These are phyloP conservation scores for Hymenoscyphus fructigenus DNA, from an alignment of 2,329 filamentous ascomycete species.

Conservation along the genomic window DNA sequence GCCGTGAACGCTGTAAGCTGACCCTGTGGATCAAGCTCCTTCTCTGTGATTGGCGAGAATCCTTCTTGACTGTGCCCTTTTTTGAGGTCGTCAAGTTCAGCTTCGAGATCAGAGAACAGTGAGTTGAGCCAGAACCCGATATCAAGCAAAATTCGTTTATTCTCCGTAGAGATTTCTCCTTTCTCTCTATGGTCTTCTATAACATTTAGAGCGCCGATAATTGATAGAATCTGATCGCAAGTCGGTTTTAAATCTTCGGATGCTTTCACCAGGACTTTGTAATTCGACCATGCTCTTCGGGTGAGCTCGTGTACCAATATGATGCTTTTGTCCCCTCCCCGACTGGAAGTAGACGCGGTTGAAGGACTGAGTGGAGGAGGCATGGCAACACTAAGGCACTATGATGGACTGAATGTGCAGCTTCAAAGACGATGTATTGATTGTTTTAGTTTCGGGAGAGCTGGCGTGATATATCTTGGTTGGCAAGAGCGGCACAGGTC, in stretches of 20 bases:
- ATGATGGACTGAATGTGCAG: background rate
- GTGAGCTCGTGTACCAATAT: constrained; percentile 12
- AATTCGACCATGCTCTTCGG: constrained; percentile 14
- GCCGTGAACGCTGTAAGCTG: constrained; percentile 18
- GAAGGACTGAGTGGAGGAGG: background rate
- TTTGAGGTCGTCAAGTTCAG: constrained; percentile 11
- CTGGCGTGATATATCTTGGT: background rate
- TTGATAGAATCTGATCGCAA: constrained; percentile 17
- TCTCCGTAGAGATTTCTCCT: constrained; percentile 9
- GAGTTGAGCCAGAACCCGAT: constrained; percentile 11
- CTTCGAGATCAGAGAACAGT: constrained; percentile 16
- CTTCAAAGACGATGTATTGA: background rate
- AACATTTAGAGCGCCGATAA: constrained; percentile 15
- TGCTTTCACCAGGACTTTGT: constrained; percentile 15
- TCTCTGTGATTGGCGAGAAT: constrained; percentile 11
- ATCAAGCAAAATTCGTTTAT: constrained; percentile 12
- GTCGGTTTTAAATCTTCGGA: constrained; percentile 12
- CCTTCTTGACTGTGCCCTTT: constrained; percentile 8
- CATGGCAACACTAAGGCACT: background rate
- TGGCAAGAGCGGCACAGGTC: too few species aligned
- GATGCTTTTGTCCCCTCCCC: constrained; percentile 8
- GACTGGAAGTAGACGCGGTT: background rate
- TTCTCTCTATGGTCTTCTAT: constrained; percentile 15
- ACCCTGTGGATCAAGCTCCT: constrained; percentile 13
- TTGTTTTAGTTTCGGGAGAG: background rate